Conservation (phyloP, 148 eudicot genomes). For the Cornus controversa region DNA sequence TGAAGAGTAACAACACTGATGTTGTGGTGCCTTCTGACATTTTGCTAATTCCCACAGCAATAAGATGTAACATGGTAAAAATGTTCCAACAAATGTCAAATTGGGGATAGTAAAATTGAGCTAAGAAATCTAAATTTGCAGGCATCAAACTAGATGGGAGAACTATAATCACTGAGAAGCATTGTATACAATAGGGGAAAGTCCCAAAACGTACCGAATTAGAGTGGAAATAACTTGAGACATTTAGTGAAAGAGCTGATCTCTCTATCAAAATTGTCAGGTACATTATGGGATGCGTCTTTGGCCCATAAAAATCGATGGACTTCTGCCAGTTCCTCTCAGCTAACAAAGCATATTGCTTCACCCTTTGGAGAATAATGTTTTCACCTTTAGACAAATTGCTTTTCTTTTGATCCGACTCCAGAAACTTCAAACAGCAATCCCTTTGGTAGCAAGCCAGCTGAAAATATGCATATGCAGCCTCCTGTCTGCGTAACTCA, state of each 20-base stretch:
- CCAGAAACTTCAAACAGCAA: constrained; percentile 73
- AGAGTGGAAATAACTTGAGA: constrained; percentile 53
- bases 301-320: constrained; percentile 67
- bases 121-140: neutral
- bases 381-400: constrained; percentile 47
- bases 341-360: constrained; percentile 82
- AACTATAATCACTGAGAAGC: neutral
- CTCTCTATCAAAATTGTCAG: constrained; percentile 68
- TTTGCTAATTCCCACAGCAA: too few relatives aligned
- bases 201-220: constrained; percentile 47
- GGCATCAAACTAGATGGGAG: neutral
- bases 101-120: too few relatives aligned
- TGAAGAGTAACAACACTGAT: too few relatives aligned
- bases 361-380: constrained; percentile 56
- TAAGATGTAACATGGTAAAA: too few relatives aligned
- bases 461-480: constrained; percentile 91
- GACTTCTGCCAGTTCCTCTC: constrained; percentile 96
- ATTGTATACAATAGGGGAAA: neutral
- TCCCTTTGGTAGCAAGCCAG: constrained; percentile 85
- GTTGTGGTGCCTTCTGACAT: too few relatives aligned
- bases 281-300: constrained; percentile 69
- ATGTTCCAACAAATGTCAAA: too few relatives aligned
- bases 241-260: constrained; percentile 52
- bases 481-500: constrained; percentile 84
- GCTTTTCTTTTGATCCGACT: constrained; percentile 40